Evolutionary conservation across 257 asterid species (phyloP).

Genomic region (Scutellaria galericulata): DNA sequence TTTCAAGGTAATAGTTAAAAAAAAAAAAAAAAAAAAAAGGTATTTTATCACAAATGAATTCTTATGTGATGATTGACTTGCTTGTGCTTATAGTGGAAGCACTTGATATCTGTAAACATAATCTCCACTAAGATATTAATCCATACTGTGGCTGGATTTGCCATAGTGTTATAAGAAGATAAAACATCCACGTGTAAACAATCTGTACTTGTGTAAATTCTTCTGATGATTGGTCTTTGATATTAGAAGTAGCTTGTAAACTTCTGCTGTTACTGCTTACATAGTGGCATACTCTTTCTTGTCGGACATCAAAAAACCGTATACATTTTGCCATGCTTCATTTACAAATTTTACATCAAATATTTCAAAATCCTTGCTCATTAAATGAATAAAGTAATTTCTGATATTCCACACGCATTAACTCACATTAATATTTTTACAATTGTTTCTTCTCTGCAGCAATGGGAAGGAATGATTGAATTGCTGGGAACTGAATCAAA

Average conservation of each 20-base stretch:
- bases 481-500: conserved; percentile 77
- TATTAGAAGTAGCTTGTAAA: background rate
- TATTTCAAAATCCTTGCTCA: conserved; percentile 3
- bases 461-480: conserved; percentile 98
- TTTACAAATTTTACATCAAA: background rate
- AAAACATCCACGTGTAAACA: background rate
- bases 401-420: conserved; percentile 7
- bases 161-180: conserved; percentile 11
- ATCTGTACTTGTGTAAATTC: background rate
- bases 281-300: background rate
- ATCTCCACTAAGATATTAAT: background rate
- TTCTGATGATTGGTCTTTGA: background rate
- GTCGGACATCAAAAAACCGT: background rate
- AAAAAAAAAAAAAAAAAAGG: background rate
- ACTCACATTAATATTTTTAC: background rate
- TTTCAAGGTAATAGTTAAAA: conserved; percentile 64
- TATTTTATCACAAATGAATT: background rate
- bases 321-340: conserved; percentile 17
- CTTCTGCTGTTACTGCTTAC: conserved; percentile 9
- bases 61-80: background rate
- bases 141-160: conserved; percentile 4
- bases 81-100: conserved; percentile 17
- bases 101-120: background rate
- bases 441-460: conserved; percentile 51
- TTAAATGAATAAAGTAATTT: conserved; percentile 17